A percentile compares a stretch with the other conserved stretches of the same genome.
Conservation (phyloP, 805 yeast species). For the Grigorovia humatica region DNA sequence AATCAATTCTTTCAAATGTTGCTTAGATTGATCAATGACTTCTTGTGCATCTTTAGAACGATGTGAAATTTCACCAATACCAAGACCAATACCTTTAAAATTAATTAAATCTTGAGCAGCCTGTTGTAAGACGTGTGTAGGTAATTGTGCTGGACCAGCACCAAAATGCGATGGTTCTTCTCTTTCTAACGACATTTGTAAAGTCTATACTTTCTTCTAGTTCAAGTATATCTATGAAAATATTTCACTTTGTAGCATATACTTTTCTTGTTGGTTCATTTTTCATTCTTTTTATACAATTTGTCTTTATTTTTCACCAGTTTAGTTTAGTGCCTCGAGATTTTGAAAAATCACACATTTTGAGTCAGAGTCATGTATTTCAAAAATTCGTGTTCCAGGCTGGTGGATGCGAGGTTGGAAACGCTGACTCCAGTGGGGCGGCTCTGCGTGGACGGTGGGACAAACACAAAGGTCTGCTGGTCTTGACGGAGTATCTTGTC, state of each 20-base stretch:
- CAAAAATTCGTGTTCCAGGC: too few relatives aligned
- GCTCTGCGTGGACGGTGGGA: too few relatives aligned
- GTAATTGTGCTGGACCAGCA: slow-evolving; percentile 97
- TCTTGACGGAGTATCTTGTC: too few relatives aligned
- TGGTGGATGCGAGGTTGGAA: too few relatives aligned
- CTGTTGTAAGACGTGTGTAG: slow-evolving; percentile 72
- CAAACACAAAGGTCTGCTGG: too few relatives aligned
- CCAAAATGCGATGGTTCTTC: slow-evolving; percentile 80
- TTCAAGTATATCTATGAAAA: background rate
- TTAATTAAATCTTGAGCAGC: slow-evolving; percentile 78
- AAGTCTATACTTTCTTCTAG: too few relatives aligned
- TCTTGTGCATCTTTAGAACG: slow-evolving; percentile 75
- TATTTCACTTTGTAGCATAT: too few relatives aligned
- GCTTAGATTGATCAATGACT: slow-evolving; percentile 70
- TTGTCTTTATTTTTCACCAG: background rate
- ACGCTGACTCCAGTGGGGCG: too few relatives aligned
- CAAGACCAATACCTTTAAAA: slow-evolving; percentile 63
- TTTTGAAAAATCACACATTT: too few relatives aligned
- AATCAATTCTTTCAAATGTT: slow-evolving; percentile 51
- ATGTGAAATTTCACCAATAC: slow-evolving; percentile 94
- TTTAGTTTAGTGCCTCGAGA: background rate
- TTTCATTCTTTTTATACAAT: background rate
- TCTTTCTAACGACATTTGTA: slow-evolving; percentile 36
- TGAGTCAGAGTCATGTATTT: background rate
- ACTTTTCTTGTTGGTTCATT: background rate